Evolutionary conservation across 768 basidiomycete genomes (phyloP).

Genomic region (Gloeostereum incarnatum): DNA sequence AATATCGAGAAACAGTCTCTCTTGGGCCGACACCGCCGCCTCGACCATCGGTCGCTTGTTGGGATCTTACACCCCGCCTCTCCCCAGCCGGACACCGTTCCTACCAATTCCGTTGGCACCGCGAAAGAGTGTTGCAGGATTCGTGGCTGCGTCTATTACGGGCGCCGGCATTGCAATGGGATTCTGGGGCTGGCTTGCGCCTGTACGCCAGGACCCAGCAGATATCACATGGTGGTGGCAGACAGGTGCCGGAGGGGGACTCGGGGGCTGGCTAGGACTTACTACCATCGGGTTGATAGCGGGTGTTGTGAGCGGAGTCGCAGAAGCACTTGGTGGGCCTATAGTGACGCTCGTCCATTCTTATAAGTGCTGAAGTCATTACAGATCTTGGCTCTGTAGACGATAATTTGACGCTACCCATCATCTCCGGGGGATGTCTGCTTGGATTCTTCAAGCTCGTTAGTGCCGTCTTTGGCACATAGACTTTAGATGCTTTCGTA

Average conservation of each 20-base stretch:
- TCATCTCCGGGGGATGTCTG: constrained; percentile 68
- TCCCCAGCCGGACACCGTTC: constrained; percentile 30
- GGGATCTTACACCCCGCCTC: constrained; percentile 56
- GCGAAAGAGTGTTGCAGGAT: constrained; percentile 81
- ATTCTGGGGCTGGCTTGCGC: constrained; percentile 63
- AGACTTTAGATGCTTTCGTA: too few species aligned
- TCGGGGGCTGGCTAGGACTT: constrained; percentile 41
- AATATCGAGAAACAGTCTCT: constrained; percentile 45
- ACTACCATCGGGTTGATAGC: constrained; percentile 48
- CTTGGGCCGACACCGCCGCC: constrained; percentile 94
- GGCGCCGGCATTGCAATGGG: constrained; percentile 55
- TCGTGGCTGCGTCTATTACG: constrained; percentile 67
- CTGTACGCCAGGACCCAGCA: constrained; percentile 28
- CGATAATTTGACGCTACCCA: constrained; percentile 85
- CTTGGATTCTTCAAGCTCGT: constrained; percentile 32
- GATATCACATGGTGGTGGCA: constrained; percentile 55
- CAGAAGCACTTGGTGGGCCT: constrained; percentile 91
- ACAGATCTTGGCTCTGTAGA: constrained; percentile 81
- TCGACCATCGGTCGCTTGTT: constrained; percentile 87
- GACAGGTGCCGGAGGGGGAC: constrained; percentile 36
- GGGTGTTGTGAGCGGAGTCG: constrained; percentile 73
- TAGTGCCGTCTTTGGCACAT: too few species aligned
- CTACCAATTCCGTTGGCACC: constrained; percentile 62
- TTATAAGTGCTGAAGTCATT: neutral
- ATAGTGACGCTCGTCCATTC: constrained; percentile 18